Conservation (phyloP, 1,284 basidiomycete genomes). For the Moesziomyces sp. region DNA sequence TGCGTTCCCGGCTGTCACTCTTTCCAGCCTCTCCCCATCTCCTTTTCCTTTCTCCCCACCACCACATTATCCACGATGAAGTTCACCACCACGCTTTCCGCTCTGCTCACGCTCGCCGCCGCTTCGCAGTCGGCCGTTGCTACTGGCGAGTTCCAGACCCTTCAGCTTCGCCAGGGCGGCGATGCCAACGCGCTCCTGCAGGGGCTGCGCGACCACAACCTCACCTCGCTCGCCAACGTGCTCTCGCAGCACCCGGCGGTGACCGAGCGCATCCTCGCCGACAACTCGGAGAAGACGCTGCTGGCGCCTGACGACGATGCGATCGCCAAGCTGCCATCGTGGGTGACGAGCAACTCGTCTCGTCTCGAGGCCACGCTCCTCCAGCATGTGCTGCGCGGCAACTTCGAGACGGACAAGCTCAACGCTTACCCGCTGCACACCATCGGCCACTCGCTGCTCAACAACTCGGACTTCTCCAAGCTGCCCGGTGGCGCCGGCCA, state of each 20-base stretch:
- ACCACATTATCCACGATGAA: slow-evolving; percentile 20
- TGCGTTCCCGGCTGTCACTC: slow-evolving; percentile 30
- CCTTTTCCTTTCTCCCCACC: not conserved
- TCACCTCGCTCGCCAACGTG: slow-evolving; percentile 43
- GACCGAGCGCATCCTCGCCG: slow-evolving; percentile 44
- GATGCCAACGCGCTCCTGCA: slow-evolving; percentile 45
- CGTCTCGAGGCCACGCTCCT: slow-evolving; percentile 51
- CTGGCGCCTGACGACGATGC: slow-evolving; percentile 51
- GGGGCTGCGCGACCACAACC: slow-evolving; percentile 43
- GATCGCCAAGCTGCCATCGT: slow-evolving; percentile 33
- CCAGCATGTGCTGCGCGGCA: slow-evolving; percentile 49
- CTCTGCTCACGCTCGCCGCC: slow-evolving; percentile 18
- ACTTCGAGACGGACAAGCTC: slow-evolving; percentile 28
- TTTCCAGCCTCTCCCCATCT: slow-evolving; percentile 29
- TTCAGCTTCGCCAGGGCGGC: slow-evolving; percentile 38
- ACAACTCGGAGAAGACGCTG: slow-evolving; percentile 38
- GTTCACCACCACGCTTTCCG: slow-evolving; percentile 19
- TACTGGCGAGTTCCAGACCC: slow-evolving; percentile 25
- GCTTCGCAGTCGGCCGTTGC: slow-evolving; percentile 13
- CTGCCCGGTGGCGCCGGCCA: slow-evolving; percentile 57
- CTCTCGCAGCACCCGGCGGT: slow-evolving; percentile 40
- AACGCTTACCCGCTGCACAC: slow-evolving; percentile 48
- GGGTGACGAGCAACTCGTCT: slow-evolving; percentile 46
- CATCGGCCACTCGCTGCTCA: slow-evolving; percentile 51
- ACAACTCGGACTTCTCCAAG: slow-evolving; percentile 18